Conservation (phyloP, 2,329 filamentous ascomycete genomes). For the Claviceps sp. region DNA sequence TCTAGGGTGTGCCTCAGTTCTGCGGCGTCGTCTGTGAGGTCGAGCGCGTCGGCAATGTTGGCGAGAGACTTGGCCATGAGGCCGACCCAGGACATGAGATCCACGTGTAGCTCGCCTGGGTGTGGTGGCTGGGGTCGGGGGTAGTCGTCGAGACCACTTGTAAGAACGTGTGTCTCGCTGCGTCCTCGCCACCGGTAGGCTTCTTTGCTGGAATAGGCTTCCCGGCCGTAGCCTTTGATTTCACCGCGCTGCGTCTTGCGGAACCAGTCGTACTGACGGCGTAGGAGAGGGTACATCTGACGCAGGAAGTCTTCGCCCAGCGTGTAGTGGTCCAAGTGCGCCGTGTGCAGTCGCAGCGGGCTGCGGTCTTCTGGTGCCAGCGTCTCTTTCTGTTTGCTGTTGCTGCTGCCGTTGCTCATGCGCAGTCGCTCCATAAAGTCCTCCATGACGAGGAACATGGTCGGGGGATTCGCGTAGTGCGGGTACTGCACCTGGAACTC, state of each 20-base stretch:
- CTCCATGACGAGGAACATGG: slow-evolving; percentile 80
- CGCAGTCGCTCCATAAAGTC: slow-evolving; percentile 69
- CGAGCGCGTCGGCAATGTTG: slow-evolving; percentile 66
- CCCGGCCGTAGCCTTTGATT: slow-evolving; percentile 79
- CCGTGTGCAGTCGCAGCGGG: slow-evolving; percentile 35
- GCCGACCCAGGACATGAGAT: slow-evolving; percentile 95
- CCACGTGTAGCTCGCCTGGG: slow-evolving; percentile 87
- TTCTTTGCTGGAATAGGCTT: slow-evolving; percentile 79
- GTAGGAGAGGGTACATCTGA: slow-evolving; percentile 72
- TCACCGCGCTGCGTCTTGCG: slow-evolving; percentile 82
- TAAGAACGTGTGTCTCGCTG: slow-evolving; percentile 73
- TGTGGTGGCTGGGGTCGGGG: slow-evolving; percentile 87
- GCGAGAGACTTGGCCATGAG: slow-evolving; percentile 81
- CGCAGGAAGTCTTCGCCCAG: slow-evolving; percentile 59
- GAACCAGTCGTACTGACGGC: slow-evolving; percentile 90
- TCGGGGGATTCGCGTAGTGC: slow-evolving; percentile 94
- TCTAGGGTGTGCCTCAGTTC: slow-evolving; percentile 59
- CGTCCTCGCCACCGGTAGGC: slow-evolving; percentile 92
- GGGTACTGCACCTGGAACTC: slow-evolving; percentile 96
- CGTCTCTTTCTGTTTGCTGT: slow-evolving; percentile 25
- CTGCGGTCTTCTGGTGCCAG: slow-evolving; percentile 26
- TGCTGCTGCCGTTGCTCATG: slow-evolving; percentile 31
- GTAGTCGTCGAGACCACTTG: slow-evolving; percentile 92
- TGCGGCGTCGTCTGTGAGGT: slow-evolving; percentile 59
- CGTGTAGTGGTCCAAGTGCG: slow-evolving; percentile 54